Evolutionary conservation across 192 early-diverging fungal genomes (phyloP), one percentile per base, ranked within the genome.

Genomic region (Dissophora globulifera): DNA sequence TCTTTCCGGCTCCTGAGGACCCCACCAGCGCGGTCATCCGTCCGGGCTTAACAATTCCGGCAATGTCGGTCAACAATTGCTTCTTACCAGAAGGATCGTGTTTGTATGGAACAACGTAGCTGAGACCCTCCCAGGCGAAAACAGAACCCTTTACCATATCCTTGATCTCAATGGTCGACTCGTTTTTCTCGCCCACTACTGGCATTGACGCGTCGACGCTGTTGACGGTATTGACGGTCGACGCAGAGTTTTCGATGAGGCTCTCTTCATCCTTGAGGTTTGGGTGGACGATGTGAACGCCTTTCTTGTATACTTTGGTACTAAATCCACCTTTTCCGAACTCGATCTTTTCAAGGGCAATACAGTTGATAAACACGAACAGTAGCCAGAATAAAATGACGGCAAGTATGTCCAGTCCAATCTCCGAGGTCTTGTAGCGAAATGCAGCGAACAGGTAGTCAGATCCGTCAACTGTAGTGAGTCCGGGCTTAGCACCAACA

Each of bases 1-100:
- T 93, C 75, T 93, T 93, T 65, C 92, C 92, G 40, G 87, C 85
- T 64, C 87, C 87, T 22, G 86, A 85, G 20, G 85, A 84, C 10
- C 92, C 92, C 91, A 96, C 94, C 27, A 96, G 80, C 17, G 91
- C 91, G 17, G 92, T 93, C 84, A 96, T 84, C 19, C 86, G 84
- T 48, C 94, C 94, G 9, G 92, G 91, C 47, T 84, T 85, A 47
- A 92, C 88, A 50, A 86, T 91, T 38, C 94, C 55, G 68, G 79
- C 74, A 82, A 93, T 85, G 41, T 80, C 64, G 62, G 88, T 79
- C 42, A 95, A 80, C 12, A 95, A 75, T 61, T 92, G 90, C 53
- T 85, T 83, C 43, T 87, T 57, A 27, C 85, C 85, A 4, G 72
- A 67, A 2, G 62, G 62, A 27, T 76, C 71, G 30, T 72, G 83